Percentiles rank a stretch among this genome's conserved stretches.
These are phyloP conservation scores for Nothophaeocryptopus gaeumannii DNA, from an alignment of 2,329 filamentous ascomycete genomes.

Conservation along the genomic window DNA sequence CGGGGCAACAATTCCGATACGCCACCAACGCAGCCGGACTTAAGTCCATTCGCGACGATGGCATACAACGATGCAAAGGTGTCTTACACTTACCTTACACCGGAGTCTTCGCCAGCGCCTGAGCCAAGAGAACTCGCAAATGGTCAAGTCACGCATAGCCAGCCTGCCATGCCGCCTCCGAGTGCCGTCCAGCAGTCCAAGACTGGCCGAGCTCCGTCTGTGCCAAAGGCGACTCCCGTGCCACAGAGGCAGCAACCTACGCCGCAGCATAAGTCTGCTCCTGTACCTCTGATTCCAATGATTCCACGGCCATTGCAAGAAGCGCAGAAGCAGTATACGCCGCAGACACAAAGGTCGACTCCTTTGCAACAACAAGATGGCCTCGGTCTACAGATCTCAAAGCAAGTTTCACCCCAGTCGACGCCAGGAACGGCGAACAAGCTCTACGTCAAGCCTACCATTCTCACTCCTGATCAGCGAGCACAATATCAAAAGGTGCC, in stretches of 20 bases:
- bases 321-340: conserved; percentile 4
- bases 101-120: conserved; percentile 1
- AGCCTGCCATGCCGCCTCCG: not conserved
- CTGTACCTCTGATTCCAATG: conserved; percentile 8
- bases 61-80: conserved; percentile 46
- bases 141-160: not conserved
- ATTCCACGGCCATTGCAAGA: conserved; percentile 6
- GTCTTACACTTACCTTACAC: conserved; percentile 35
- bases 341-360: conserved; percentile 8
- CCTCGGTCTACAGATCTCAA: conserved; percentile 9
- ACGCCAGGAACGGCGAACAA: conserved; percentile 3
- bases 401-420: conserved; percentile 11
- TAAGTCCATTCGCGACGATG: conserved; percentile 56
- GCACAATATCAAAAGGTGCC: conserved; percentile 31
- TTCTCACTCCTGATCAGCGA: conserved; percentile 33
- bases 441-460: conserved; percentile 25
- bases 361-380: conserved; percentile 7
- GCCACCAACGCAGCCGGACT: conserved; percentile 24
- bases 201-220: too few relatives aligned
- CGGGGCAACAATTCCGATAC: conserved; percentile 7
- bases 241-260: conserved; percentile 1
- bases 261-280: not conserved
- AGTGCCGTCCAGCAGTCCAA: not conserved
- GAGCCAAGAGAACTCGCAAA: not conserved
- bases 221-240: not conserved